Conservation (phyloP, 2,329 filamentous ascomycete species). For the Xylariaceae sp. region DNA sequence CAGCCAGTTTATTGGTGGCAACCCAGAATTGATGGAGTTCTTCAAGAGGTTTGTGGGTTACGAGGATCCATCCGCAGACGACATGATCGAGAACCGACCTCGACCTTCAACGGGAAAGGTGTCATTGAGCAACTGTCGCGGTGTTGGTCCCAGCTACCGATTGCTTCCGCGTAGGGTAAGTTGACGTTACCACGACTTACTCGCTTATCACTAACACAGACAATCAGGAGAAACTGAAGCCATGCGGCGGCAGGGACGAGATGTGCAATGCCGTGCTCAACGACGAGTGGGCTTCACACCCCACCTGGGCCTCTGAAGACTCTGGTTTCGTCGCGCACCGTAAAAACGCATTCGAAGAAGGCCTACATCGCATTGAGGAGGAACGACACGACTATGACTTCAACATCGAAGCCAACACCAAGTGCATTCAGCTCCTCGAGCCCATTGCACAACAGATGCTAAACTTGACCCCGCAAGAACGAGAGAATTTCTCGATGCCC, state of each 20-base stretch:
- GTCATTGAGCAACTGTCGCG: slow-evolving; percentile 92
- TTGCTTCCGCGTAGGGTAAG: slow-evolving; percentile 76
- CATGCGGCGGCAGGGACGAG: slow-evolving; percentile 91
- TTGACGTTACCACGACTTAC: not conserved
- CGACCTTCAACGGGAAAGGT: slow-evolving; percentile 75
- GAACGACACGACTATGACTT: slow-evolving; percentile 98
- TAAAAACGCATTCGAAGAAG: slow-evolving; percentile 94
- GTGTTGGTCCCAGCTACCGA: slow-evolving; percentile 93
- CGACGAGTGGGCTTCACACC: slow-evolving; percentile 97
- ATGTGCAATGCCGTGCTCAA: slow-evolving; percentile 92
- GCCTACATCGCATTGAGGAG: slow-evolving; percentile 92
- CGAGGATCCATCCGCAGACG: slow-evolving; percentile 63
- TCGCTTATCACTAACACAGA: not conserved
- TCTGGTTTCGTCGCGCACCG: slow-evolving; percentile 96
- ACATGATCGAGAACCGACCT: slow-evolving; percentile 74
- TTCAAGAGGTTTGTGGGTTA: slow-evolving; percentile 83
- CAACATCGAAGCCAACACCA: slow-evolving; percentile 91
- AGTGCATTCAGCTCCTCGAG: slow-evolving; percentile 93
- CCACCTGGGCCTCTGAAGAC: slow-evolving; percentile 97
- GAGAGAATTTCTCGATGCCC: slow-evolving; percentile 74
- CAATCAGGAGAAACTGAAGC: slow-evolving; percentile 73
- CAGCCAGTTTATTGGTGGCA: slow-evolving; percentile 80
- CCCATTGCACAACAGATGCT: slow-evolving; percentile 90
- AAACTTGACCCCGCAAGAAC: slow-evolving; percentile 70
- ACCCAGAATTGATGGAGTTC: slow-evolving; percentile 82